phyloP scores from a whole-genome alignment of 441 rosid species.

The Codiaeum variegatum region DNA sequence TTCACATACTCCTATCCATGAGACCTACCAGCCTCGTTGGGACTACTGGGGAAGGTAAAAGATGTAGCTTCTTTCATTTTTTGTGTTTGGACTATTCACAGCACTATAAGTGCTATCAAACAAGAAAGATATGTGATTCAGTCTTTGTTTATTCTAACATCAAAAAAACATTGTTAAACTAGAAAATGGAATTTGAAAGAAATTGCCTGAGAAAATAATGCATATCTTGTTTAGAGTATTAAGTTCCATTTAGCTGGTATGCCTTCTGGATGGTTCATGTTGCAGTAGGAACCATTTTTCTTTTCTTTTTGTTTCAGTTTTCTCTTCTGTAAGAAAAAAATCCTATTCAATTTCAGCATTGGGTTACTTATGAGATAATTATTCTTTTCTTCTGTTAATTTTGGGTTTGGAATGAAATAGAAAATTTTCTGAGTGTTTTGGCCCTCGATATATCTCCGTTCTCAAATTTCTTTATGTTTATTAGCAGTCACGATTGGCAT shows the following conservation, averaged over 20 bases:
- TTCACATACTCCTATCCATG: constrained; percentile 37
- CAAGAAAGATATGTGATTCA: background rate
- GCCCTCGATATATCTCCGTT: too few species aligned
- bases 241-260: background rate
- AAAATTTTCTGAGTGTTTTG: too few species aligned
- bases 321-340: background rate
- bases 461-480: too few species aligned
- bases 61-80: background rate
- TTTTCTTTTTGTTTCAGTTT: background rate
- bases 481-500: background rate
- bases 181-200: background rate
- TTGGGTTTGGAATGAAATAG: too few species aligned
- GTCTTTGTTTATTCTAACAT: too few species aligned
- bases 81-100: background rate
- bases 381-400: background rate
- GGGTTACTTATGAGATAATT: background rate
- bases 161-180: background rate
- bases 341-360: background rate
- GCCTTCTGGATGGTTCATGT: background rate
- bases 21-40: constrained; percentile 92
- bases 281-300: background rate
- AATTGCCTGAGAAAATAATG: background rate
- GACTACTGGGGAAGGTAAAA: constrained; percentile 86
- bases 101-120: background rate
- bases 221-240: background rate